A percentile compares a stretch with the other conserved stretches of the same genome.
Conservation (phyloP, 352 stramenopile species). For the Phytophthora agathidicida region DNA sequence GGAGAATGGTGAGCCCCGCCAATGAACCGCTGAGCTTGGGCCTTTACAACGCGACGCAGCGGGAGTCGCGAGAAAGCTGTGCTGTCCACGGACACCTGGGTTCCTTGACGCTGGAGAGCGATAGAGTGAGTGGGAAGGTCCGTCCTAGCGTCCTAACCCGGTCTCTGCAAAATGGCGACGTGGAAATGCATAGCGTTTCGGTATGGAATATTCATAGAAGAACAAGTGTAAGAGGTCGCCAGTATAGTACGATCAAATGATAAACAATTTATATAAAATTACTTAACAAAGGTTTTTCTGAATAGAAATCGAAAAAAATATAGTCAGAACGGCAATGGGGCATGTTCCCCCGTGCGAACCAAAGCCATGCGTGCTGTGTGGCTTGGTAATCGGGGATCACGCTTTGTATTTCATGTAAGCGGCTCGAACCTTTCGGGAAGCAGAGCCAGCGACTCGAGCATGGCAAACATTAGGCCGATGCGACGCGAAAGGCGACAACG, state of each 20-base stretch:
- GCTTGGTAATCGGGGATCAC: constrained; percentile 15
- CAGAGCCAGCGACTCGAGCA: not conserved
- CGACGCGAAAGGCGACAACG: constrained; percentile 4
- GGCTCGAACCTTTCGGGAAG: too few relatives aligned
- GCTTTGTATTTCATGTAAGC: too few relatives aligned
- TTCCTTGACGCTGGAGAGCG: constrained; percentile 6
- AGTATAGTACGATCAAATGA: not conserved
- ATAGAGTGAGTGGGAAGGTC: constrained; percentile 28
- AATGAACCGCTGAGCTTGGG: not conserved
- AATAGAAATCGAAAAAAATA: constrained; percentile 2
- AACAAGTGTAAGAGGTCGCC: too few relatives aligned
- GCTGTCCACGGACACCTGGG: constrained; percentile 16
- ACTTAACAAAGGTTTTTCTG: constrained; percentile 8
- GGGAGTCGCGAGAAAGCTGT: constrained; percentile 5
- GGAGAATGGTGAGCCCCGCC: constrained; percentile 15
- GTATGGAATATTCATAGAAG: too few relatives aligned
- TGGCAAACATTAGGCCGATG: not conserved
- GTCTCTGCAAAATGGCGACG: constrained; percentile 19
- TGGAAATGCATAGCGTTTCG: too few relatives aligned
- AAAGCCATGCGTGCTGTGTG: constrained; percentile 1
- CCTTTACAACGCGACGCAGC: constrained; percentile 28
- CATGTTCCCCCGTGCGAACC: too few relatives aligned
- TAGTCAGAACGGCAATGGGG: not conserved
- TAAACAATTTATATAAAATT: not conserved
- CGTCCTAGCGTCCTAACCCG: constrained; percentile 8